phyloP scores from a whole-genome alignment of 805 yeast genomes.

The Pichia heedii region DNA sequence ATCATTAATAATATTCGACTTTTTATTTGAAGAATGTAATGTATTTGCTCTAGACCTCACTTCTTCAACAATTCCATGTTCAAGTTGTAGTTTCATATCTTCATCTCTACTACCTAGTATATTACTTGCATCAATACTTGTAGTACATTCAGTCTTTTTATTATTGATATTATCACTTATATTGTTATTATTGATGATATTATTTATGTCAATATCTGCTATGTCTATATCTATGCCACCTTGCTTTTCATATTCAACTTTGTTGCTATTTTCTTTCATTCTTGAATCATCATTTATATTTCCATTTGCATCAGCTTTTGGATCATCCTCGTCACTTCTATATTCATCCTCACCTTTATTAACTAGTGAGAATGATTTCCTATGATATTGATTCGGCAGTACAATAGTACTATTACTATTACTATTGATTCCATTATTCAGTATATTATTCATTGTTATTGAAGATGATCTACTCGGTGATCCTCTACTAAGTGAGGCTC shows the following conservation, averaged over 20 bases:
- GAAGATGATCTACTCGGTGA: constrained; percentile 7
- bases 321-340: neutral
- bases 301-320: neutral
- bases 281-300: neutral
- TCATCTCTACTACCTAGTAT: no score
- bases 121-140: neutral
- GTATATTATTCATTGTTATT: neutral
- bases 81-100: no score
- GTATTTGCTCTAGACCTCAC: constrained; percentile 1
- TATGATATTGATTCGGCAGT: constrained; percentile 10
- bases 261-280: neutral
- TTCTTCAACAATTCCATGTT: neutral
- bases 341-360: neutral
- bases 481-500: constrained; percentile 1
- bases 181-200: no score
- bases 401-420: neutral
- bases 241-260: constrained; percentile 1
- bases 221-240: neutral
- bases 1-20: no score
- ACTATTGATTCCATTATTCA: neutral
- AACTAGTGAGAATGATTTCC: constrained; percentile 3
- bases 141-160: neutral
- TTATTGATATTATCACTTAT: neutral
- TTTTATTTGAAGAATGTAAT: neutral
- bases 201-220: neutral